Evolutionary conservation across 129 eudicot genomes (phyloP).

Genomic region (Scalesia atractyloides): DNA sequence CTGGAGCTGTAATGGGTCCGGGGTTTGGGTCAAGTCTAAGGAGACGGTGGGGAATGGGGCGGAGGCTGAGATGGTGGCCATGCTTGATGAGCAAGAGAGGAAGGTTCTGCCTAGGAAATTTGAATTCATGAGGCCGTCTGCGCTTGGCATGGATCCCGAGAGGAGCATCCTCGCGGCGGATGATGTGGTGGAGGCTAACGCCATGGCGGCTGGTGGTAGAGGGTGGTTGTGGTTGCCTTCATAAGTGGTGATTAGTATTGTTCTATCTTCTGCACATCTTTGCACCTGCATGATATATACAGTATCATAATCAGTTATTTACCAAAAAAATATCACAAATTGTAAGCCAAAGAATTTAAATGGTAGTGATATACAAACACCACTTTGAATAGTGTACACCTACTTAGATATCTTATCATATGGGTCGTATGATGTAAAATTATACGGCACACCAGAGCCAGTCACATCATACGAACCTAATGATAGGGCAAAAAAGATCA

Average conservation of each 20-base stretch:
- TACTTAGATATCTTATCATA: no score
- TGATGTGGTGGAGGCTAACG: slow-evolving; percentile 49
- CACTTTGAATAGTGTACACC: no score
- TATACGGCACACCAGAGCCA: no score
- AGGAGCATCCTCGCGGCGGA: slow-evolving; percentile 49
- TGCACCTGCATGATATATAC: slow-evolving; percentile 39
- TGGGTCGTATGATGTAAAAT: no score
- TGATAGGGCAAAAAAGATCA: no score
- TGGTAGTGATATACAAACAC: no score
- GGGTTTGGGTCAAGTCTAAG: slow-evolving; percentile 34
- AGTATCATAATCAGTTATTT: not conserved
- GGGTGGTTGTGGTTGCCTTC: slow-evolving; percentile 55
- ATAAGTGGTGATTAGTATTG: slow-evolving; percentile 44
- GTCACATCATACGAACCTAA: no score
- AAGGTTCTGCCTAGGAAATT: slow-evolving; percentile 33
- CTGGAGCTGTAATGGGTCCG: slow-evolving; percentile 7
- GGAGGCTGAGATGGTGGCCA: slow-evolving; percentile 44
- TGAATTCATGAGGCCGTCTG: slow-evolving; percentile 35
- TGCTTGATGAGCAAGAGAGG: slow-evolving; percentile 34
- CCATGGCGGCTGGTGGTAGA: slow-evolving; percentile 48
- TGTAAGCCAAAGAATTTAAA: no score
- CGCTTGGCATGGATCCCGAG: slow-evolving; percentile 42
- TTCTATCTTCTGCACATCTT: slow-evolving; percentile 47
- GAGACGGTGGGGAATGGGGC: slow-evolving; percentile 47
- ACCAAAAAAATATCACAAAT: no score